Evolutionary conservation across 2,329 filamentous ascomycete species (phyloP).

Genomic region (Pseudocercospora vitis): DNA sequence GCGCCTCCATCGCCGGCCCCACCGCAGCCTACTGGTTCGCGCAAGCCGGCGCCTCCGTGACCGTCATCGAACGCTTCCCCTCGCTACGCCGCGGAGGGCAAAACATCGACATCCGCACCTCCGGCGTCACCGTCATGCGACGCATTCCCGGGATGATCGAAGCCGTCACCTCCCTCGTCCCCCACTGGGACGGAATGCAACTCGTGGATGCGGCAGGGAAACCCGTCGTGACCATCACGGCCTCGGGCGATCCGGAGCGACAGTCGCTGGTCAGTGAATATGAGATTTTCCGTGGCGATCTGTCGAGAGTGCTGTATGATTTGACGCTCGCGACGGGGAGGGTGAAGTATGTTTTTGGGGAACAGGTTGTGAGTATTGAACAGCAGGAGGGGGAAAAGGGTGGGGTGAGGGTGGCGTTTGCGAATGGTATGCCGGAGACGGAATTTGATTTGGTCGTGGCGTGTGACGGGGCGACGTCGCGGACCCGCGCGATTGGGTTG

Average conservation of each 20-base stretch:
- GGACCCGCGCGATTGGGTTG: constrained; percentile 49
- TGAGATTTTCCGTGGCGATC: constrained; percentile 41
- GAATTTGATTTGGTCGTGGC: constrained; percentile 53
- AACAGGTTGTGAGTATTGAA: constrained; percentile 42
- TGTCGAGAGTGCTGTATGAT: constrained; percentile 37
- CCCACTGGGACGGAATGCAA: constrained; percentile 35
- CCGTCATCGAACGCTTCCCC: constrained; percentile 35
- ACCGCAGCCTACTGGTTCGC: constrained; percentile 30
- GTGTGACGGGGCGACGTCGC: constrained; percentile 51
- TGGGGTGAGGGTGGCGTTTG: constrained; percentile 45
- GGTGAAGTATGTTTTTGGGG: constrained; percentile 43
- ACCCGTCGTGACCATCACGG: constrained; percentile 34
- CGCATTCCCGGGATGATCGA: constrained; percentile 38
- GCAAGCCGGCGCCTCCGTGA: constrained; percentile 24
- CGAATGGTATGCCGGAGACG: constrained; percentile 39
- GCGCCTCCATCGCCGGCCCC: constrained; percentile 31
- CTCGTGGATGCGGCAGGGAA: constrained; percentile 33
- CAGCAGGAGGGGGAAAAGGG: constrained; percentile 35
- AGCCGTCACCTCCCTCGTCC: constrained; percentile 32
- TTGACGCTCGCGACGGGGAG: constrained; percentile 42
- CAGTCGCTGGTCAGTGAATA: constrained; percentile 41
- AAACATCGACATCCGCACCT: constrained; percentile 39
- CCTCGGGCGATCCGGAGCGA: constrained; percentile 36
- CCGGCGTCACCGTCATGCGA: constrained; percentile 40
- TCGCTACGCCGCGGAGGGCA: constrained; percentile 37